Evolutionary conservation across 2,329 filamentous ascomycete species (phyloP), one percentile per base, ranked within the genome.

Genomic region (Aspergillus viridinutans): DNA sequence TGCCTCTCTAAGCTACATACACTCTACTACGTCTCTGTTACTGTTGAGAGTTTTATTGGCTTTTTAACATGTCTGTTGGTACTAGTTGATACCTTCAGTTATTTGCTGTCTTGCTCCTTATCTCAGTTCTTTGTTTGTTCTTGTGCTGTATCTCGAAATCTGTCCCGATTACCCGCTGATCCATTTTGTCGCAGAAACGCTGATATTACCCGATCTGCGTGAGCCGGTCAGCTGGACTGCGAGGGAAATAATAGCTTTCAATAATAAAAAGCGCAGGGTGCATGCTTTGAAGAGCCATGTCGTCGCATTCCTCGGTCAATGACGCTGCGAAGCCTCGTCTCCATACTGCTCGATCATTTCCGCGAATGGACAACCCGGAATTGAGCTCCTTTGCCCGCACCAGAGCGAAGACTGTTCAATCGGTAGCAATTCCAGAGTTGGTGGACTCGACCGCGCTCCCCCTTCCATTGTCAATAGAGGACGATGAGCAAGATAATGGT

Each of bases 301-400:
- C 68, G 45, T 63, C 66, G 47, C 62, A 63, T 58, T 54, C 64
- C 50, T 61, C 63, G 43, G 63, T 65, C 29, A 56, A 65, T 66
- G 64, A 55, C 57, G 53, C 58, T 51, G 63, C 54, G 49, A 65
- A 64, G 55, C 64, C 68, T 57, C 61, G 55, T 48, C 57, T 69
- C 48, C 65, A 69, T 59, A 56, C 68, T 17, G 61, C 65, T 42
- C 68, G 63, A 50, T 70, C 70, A 12, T 72, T 72, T 42, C 68
- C 67, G 55, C 68, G 69, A 53, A 73, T 74, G 70, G 70, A 69
- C 29, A 62, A 49, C 35, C 59, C 66, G 17, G 63, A 64, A 21
- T 53, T 55, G 14, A 68, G 61, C 42, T 59, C 64, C 52, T 62
- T 67, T 48, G 53, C 61, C 55, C 61, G 68, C 47, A 63, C 54